phyloP scores from a whole-genome alignment of 306 rosid genomes.

The Argentina anserina region DNA sequence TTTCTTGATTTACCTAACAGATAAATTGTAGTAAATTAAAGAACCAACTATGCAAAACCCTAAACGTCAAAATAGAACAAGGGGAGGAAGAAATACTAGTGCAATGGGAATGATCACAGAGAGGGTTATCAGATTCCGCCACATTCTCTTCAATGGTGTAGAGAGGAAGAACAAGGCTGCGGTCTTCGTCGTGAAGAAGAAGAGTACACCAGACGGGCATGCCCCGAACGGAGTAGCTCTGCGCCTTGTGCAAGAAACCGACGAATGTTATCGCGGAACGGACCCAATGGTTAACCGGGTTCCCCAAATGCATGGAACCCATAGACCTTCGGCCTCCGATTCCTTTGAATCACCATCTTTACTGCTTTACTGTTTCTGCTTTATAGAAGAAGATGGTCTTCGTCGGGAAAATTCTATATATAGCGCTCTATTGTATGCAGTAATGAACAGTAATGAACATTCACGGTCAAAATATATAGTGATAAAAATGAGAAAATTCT shows the following conservation, averaged over 20 bases:
- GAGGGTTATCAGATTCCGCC: conserved; percentile 44
- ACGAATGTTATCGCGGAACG: conserved; percentile 66
- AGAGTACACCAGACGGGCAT: conserved; percentile 71
- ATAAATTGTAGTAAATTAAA: not conserved
- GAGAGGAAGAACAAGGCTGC: conserved; percentile 56
- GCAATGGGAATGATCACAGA: conserved; percentile 73
- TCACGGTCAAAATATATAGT: too few species aligned
- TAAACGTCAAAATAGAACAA: too few species aligned
- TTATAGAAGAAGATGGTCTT: too few species aligned
- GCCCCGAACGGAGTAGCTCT: conserved; percentile 42
- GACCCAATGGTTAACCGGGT: conserved; percentile 44
- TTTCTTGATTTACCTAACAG: not conserved
- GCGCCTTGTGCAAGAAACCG: conserved; percentile 68
- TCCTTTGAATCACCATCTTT: too few species aligned
- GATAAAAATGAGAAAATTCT: too few species aligned
- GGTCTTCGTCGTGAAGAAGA: conserved; percentile 54
- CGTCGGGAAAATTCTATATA: too few species aligned
- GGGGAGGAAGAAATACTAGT: too few species aligned
- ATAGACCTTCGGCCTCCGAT: conserved; percentile 51
- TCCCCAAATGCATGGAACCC: conserved; percentile 58
- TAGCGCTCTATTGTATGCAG: too few species aligned
- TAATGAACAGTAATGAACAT: too few species aligned
- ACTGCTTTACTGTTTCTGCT: too few species aligned
- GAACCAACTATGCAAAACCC: not conserved
- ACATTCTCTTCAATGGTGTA: conserved; percentile 77